These are phyloP conservation scores for Neurospora terricola DNA, from an alignment of 495 filamentous ascomycete species.

Conservation along the genomic window DNA sequence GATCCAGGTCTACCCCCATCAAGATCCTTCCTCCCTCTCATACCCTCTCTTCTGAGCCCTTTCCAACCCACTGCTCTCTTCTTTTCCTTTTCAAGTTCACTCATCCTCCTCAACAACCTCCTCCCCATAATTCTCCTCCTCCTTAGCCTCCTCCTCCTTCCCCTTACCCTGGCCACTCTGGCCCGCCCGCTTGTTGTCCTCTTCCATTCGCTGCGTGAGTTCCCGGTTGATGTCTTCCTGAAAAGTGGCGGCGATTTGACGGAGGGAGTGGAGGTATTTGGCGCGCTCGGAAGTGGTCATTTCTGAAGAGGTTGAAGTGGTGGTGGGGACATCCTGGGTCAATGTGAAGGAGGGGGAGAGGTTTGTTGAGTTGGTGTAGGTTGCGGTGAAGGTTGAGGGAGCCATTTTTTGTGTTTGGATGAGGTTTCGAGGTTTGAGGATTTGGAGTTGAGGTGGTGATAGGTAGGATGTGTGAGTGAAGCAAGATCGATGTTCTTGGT, in stretches of 20 bases:
- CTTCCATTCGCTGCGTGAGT: slow-evolving; percentile 80
- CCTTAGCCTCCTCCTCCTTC: slow-evolving; percentile 61
- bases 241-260: slow-evolving; percentile 45
- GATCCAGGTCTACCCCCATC: no score
- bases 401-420: slow-evolving; percentile 5
- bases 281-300: slow-evolving; percentile 33
- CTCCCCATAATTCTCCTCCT: slow-evolving; percentile 83
- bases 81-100: neutral
- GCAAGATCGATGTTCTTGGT: neutral
- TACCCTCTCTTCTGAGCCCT: no score
- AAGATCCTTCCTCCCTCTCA: no score
- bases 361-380: slow-evolving; percentile 50
- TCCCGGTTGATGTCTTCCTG: slow-evolving; percentile 74
- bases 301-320: slow-evolving; percentile 9
- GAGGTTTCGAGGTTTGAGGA: neutral
- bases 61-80: no score
- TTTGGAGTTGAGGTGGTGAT: neutral
- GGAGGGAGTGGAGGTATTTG: slow-evolving; percentile 56
- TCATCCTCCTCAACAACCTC: slow-evolving; percentile 50
- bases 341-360: slow-evolving; percentile 32
- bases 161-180: neutral
- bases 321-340: slow-evolving; percentile 27
- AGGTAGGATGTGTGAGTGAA: neutral
- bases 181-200: slow-evolving; percentile 54
- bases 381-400: slow-evolving; percentile 27